phyloP scores from a whole-genome alignment of 2,329 filamentous ascomycete species.

The Plectosphaerella plurivora region DNA sequence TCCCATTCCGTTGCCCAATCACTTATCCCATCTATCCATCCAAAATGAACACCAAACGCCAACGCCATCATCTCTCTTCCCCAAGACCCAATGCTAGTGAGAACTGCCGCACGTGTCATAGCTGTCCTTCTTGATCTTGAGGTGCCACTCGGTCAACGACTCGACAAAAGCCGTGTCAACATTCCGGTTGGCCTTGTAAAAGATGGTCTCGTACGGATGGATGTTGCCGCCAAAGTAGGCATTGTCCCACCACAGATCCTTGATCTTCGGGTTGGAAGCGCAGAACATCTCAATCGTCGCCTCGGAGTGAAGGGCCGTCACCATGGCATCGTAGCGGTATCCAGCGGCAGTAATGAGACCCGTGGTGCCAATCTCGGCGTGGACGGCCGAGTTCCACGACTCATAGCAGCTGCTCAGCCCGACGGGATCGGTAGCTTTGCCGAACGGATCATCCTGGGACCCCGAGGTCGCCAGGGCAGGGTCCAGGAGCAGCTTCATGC shows the following conservation, averaged over 20 bases:
- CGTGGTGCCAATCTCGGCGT: slow-evolving; percentile 26
- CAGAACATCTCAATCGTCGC: slow-evolving; percentile 7
- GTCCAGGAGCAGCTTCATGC: slow-evolving; percentile 29
- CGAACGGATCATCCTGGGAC: slow-evolving; percentile 16
- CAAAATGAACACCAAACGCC: background rate
- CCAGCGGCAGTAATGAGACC: slow-evolving; percentile 19
- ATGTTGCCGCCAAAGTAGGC: slow-evolving; percentile 26
- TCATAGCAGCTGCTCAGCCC: slow-evolving; percentile 24
- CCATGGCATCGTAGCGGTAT: slow-evolving; percentile 27
- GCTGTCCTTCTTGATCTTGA: slow-evolving; percentile 14
- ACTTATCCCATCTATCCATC: too few relatives aligned
- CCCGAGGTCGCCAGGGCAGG: slow-evolving; percentile 14
- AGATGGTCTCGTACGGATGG: slow-evolving; percentile 33
- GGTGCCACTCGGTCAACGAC: slow-evolving; percentile 25
- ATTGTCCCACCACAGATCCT: slow-evolving; percentile 18
- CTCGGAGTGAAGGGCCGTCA: slow-evolving; percentile 21
- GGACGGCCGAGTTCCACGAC: slow-evolving; percentile 18
- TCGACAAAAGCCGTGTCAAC: slow-evolving; percentile 21
- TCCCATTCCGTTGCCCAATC: too few relatives aligned
- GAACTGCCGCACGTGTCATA: slow-evolving; percentile 15
- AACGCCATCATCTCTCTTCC: background rate
- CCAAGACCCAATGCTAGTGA: background rate
- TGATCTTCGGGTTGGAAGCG: slow-evolving; percentile 6
- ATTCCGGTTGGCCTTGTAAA: slow-evolving; percentile 26
- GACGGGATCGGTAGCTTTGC: slow-evolving; percentile 16